Evolutionary conservation across 345 rosid genomes (phyloP), one percentile per base, ranked within the genome.

Genomic region (Pseudoturritis turrita): DNA sequence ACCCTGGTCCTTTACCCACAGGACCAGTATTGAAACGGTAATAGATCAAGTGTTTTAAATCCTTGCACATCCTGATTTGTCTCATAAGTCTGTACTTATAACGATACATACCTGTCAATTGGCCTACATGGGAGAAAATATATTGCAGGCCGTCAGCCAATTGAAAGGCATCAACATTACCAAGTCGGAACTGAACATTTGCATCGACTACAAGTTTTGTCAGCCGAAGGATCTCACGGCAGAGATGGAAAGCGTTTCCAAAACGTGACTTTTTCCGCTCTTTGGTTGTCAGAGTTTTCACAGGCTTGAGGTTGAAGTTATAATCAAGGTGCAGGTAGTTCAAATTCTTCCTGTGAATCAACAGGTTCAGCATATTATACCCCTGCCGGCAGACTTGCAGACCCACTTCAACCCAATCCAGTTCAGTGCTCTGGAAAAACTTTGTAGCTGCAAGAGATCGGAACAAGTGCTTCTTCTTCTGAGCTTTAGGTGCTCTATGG

Each of bases 361-460:
- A 78, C 68, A 95, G 84, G 75, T 95, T 95, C 81, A 95, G 81
- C 99, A 95, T 95, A 77, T 92, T 95, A 74, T 95, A 95, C 2
- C 99, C 99, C 83, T 95, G 99, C 83, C 89, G 88, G 77, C 99
- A 95, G 68, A 95, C 99, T 83, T 95, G 99, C 49, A 95, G 89
- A 65, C 99, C 99, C 9, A 92, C 99, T 86, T 95, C 99, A 60
- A 91, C 96, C 99, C 99, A 95, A 71, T 95, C 99, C 75, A 95
- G 94, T 77, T 95, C 99, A 11, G 99, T 95, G 8, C 93, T 88
- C 74, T 92, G 99, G 81, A 96, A 96, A 80, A 96, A 96, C 81
- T 96, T 96, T 2, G 99, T 96, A 45, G 99, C 99, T 46, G 88
- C 96, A 47, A 96, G 89, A 31, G 99, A 96, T 28, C 97, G 87